phyloP scores from a whole-genome alignment of 805 yeast species.

The Maudiozyma serrabonitensis region DNA sequence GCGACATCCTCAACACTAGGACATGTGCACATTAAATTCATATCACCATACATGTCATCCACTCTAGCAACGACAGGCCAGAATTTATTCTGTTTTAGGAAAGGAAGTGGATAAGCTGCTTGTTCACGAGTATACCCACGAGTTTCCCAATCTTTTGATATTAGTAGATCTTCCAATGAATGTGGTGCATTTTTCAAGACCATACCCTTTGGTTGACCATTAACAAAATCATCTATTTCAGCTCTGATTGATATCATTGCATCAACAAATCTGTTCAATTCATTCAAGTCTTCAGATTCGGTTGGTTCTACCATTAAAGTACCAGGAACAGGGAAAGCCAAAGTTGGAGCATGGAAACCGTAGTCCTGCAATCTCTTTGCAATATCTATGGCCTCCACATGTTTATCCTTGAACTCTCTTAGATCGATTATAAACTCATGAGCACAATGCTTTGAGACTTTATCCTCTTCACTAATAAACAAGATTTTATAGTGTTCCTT shows the following conservation, averaged over 20 bases:
- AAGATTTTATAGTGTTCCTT: constrained; percentile 63
- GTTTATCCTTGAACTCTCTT: constrained; percentile 67
- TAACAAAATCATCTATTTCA: constrained; percentile 68
- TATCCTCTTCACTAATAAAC: constrained; percentile 39
- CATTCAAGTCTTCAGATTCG: constrained; percentile 82
- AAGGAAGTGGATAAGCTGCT: constrained; percentile 88
- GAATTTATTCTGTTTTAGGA: constrained; percentile 63
- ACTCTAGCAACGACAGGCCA: constrained; percentile 95
- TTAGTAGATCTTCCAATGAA: constrained; percentile 65
- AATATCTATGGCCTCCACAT: constrained; percentile 90
- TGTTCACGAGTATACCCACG: constrained; percentile 88
- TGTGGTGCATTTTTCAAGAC: constrained; percentile 90
- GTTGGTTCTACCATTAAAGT: constrained; percentile 98
- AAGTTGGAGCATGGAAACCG: constrained; percentile 97
- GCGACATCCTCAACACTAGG: constrained; percentile 65
- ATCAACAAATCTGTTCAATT: constrained; percentile 83
- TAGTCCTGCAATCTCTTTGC: constrained; percentile 97
- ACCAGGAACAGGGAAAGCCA: constrained; percentile 98
- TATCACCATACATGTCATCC: constrained; percentile 91
- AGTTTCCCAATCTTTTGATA: constrained; percentile 59
- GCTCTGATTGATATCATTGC: constrained; percentile 72
- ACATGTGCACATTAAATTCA: constrained; percentile 88
- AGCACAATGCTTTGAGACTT: constrained; percentile 68
- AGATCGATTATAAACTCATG: constrained; percentile 93
- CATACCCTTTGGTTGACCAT: constrained; percentile 54